Percentiles rank a stretch among this genome's conserved stretches.
Conservation (phyloP, 225 moss, liverwort and hornwort species). For the Polytrichum formosum region DNA sequence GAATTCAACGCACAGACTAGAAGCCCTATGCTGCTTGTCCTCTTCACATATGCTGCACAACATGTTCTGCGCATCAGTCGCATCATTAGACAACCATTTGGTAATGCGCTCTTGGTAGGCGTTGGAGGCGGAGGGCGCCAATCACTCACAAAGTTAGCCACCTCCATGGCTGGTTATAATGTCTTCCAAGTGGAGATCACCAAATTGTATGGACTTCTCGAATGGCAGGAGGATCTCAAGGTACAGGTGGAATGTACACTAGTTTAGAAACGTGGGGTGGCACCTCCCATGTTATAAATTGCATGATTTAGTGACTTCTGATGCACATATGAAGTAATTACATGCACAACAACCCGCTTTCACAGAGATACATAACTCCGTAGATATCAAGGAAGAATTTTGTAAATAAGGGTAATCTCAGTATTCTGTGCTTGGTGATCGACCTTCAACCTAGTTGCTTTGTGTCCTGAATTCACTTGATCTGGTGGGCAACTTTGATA, state of each 20-base stretch:
- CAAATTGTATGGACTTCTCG: slow-evolving; percentile 59
- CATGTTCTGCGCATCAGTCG: slow-evolving; percentile 82
- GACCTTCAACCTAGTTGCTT: too few species aligned
- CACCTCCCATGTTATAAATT: neutral
- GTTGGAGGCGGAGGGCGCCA: slow-evolving; percentile 84
- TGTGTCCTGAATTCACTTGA: too few species aligned
- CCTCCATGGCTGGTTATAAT: slow-evolving; percentile 73
- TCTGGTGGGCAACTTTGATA: neutral
- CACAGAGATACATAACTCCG: too few species aligned
- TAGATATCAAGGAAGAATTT: too few species aligned
- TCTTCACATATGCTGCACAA: slow-evolving; percentile 78
- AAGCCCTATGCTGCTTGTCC: slow-evolving; percentile 70
- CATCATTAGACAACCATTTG: slow-evolving; percentile 83
- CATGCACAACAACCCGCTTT: too few species aligned
- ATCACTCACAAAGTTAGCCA: slow-evolving; percentile 75
- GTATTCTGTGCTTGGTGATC: too few species aligned
- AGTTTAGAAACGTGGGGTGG: too few species aligned
- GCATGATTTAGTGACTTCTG: neutral
- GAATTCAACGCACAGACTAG: slow-evolving; percentile 81
- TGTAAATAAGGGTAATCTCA: too few species aligned
- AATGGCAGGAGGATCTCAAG: slow-evolving; percentile 90
- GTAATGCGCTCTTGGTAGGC: slow-evolving; percentile 78
- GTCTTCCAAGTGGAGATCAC: slow-evolving; percentile 83
- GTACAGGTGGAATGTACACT: slow-evolving; percentile 16
- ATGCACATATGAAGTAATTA: neutral